phyloP scores from a whole-genome alignment of 1,284 basidiomycete species.

The Ceratobasidium sp. region DNA sequence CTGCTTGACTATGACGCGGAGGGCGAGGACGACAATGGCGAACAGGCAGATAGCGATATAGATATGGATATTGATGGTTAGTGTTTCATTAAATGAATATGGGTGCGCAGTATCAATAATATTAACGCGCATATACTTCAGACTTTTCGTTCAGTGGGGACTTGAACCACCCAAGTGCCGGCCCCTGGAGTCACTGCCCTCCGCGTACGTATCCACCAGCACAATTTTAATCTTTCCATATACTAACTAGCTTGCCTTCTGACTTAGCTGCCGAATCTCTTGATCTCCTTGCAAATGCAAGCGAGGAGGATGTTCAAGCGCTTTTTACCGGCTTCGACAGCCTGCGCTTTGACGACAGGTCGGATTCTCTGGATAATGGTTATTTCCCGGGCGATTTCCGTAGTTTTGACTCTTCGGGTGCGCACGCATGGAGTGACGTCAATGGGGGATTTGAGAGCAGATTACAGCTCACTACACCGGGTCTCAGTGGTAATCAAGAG shows the following conservation, averaged over 20 bases:
- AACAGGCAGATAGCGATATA: neutral
- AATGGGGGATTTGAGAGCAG: neutral
- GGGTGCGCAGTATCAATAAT: neutral
- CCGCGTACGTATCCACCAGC: neutral
- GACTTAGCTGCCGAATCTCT: neutral
- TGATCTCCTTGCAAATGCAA: neutral
- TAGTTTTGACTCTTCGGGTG: neutral
- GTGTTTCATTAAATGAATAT: neutral
- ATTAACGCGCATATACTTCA: neutral
- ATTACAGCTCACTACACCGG: neutral
- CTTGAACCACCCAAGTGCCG: neutral
- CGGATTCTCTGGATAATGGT: neutral
- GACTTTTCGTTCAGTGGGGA: neutral
- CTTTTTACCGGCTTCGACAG: constrained; percentile 11
- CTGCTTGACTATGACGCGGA: constrained; percentile 19
- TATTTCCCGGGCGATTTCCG: neutral
- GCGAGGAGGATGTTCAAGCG: neutral
- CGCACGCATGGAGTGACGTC: neutral
- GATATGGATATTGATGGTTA: constrained; percentile 18
- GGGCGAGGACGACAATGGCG: constrained; percentile 17
- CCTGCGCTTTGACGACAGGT: neutral
- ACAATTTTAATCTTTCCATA: neutral
- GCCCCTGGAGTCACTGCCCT: constrained; percentile 1
- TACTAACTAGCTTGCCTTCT: neutral
- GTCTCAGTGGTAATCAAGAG: too few relatives aligned